phyloP scores from a whole-genome alignment of 2,329 filamentous ascomycete species.

The Aspergillus ochraceoroseus region DNA sequence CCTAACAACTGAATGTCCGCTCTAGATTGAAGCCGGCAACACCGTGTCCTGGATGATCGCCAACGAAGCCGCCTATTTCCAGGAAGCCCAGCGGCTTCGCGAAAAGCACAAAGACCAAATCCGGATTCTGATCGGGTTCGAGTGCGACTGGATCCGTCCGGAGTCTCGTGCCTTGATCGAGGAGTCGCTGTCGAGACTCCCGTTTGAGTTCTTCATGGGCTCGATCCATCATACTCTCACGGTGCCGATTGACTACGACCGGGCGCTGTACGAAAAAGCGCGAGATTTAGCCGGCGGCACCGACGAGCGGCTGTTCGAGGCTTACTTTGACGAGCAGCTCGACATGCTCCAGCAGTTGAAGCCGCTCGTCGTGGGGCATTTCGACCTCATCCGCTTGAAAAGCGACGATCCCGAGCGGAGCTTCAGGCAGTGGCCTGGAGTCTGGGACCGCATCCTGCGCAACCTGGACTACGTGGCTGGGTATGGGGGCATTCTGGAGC shows the following conservation, averaged over 20 bases:
- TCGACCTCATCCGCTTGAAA: constrained; percentile 82
- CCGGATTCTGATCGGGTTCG: constrained; percentile 80
- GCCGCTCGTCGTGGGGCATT: constrained; percentile 83
- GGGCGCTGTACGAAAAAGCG: constrained; percentile 61
- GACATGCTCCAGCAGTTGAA: constrained; percentile 69
- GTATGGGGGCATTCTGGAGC: constrained; percentile 80
- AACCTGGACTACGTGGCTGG: constrained; percentile 67
- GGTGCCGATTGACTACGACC: constrained; percentile 84
- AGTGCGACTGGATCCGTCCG: constrained; percentile 84
- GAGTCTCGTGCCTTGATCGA: constrained; percentile 58
- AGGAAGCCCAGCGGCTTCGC: constrained; percentile 69
- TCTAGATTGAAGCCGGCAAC: constrained; percentile 30
- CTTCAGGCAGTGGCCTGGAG: constrained; percentile 53
- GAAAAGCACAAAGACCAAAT: constrained; percentile 65
- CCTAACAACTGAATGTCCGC: constrained; percentile 1
- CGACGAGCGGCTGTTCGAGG: constrained; percentile 69
- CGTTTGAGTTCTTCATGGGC: constrained; percentile 85
- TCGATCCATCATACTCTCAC: constrained; percentile 85
- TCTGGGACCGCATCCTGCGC: constrained; percentile 69
- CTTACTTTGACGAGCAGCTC: constrained; percentile 83
- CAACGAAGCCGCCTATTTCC: constrained; percentile 60
- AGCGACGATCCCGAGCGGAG: constrained; percentile 63
- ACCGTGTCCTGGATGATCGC: constrained; percentile 40
- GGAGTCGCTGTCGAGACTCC: constrained; percentile 54
- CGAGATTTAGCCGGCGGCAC: constrained; percentile 53